Conservation (phyloP, 2,329 filamentous ascomycete species). For the Alternaria conjuncta region DNA sequence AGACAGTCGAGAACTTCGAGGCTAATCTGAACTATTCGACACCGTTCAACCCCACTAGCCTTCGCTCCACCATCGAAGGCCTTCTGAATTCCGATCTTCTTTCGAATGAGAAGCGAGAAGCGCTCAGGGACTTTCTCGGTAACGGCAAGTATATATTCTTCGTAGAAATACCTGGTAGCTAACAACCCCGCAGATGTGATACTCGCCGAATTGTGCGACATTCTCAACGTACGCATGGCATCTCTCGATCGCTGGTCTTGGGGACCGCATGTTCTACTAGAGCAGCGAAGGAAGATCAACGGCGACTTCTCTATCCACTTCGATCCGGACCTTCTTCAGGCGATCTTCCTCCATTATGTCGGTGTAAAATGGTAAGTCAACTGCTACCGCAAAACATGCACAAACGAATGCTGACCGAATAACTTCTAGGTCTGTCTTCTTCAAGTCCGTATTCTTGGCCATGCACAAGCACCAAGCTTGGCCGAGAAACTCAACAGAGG, state of each 20-base stretch:
- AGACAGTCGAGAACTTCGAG: slow-evolving; percentile 30
- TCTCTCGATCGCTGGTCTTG: slow-evolving; percentile 38
- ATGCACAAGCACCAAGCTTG: slow-evolving; percentile 29
- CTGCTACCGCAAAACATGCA: no score
- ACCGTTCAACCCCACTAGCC: slow-evolving; percentile 42
- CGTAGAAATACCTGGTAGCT: background rate
- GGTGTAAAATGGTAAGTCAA: slow-evolving; percentile 31
- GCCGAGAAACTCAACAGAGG: slow-evolving; percentile 19
- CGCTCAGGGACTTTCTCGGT: slow-evolving; percentile 40
- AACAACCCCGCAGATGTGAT: slow-evolving; percentile 27
- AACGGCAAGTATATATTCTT: slow-evolving; percentile 15
- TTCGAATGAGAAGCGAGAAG: slow-evolving; percentile 46
- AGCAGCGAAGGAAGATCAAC: slow-evolving; percentile 39
- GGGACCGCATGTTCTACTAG: slow-evolving; percentile 37
- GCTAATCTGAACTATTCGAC: slow-evolving; percentile 17
- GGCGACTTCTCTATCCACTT: slow-evolving; percentile 38
- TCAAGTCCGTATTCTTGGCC: slow-evolving; percentile 30
- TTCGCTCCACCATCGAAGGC: slow-evolving; percentile 53
- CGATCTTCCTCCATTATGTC: slow-evolving; percentile 44
- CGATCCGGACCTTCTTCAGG: slow-evolving; percentile 41
- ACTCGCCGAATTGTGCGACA: slow-evolving; percentile 38
- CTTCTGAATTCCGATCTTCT: slow-evolving; percentile 56
- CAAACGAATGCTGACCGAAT: background rate
- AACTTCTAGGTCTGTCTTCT: slow-evolving; percentile 31
- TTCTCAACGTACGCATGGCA: slow-evolving; percentile 41